Base-by-base conservation (phyloP, 2,329 filamentous ascomycete species). In the Pseudogymnoascus sp. region DNA sequence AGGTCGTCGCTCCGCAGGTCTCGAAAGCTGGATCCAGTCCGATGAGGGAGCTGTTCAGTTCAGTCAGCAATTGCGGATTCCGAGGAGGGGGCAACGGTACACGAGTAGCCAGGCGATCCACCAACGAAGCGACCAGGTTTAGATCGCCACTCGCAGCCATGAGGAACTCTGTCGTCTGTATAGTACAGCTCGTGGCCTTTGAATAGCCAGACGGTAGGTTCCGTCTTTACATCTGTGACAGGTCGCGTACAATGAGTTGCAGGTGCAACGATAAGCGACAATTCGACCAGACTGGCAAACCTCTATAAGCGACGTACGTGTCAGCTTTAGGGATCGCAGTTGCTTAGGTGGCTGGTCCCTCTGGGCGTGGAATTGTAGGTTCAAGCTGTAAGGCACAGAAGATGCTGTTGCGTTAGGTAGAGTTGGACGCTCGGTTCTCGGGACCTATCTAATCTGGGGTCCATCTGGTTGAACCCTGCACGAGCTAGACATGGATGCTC, bases 81-180 rank as follows among this genome's bases (percentile, higher is more conserved):
- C 60, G 60, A 37, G 39, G 61, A 54, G 62, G 33, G 8, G 26
- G 54, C 21, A 59, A 39, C 58, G 71, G 67, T 79, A 86, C 84
- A 77, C 83, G 81, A 65, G 82, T 82, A 64, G 81, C 80, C 67
- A 86, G 78, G 73, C 83, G 81, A 72, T 85, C 82, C 70, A 86
- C 82, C 67, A 86, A 78, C 72, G 80, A 83, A 74, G 79, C 78
- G 69, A 86, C 82, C 68, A 85, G 77, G 73, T 78, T 78, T 70
- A 80, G 78, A 73, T 85, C 82, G 71, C 79, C 78, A 72, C 81
- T 84, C 82, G 85, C 85, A 73, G 68, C 66, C 68, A 63, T 44
- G 60, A 57, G 57, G 41, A 59, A 17, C 5, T 54, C 47, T 54
- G 47, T 33, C 29, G 47, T 54, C 29, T 17, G 29, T n/a, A 54